Percentiles rank a stretch among this genome's conserved stretches.
phyloP scores from a whole-genome alignment of 2,329 filamentous ascomycete genomes.

The Mollisia scopiformis region DNA sequence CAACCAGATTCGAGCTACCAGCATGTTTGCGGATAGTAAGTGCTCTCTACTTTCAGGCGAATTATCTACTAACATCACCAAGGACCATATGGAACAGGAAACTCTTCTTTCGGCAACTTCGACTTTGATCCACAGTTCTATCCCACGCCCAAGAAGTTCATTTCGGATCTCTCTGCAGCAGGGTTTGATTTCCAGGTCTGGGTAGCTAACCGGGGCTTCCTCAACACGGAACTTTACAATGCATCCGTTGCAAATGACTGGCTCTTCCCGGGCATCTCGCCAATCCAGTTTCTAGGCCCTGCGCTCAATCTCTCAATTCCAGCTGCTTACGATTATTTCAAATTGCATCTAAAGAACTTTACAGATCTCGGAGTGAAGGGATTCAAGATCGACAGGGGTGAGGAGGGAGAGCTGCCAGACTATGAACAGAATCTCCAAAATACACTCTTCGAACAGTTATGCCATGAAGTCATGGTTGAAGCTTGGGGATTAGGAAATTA shows the following conservation, averaged over 20 bases:
- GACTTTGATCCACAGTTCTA: constrained; percentile 41
- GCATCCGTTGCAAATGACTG: constrained; percentile 33
- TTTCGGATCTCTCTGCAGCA: constrained; percentile 35
- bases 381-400: constrained; percentile 43
- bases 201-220: constrained; percentile 41
- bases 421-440: constrained; percentile 41
- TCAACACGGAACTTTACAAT: constrained; percentile 39
- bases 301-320: constrained; percentile 42
- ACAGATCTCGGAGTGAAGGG: constrained; percentile 39
- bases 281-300: constrained; percentile 35
- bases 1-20: constrained; percentile 37
- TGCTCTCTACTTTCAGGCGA: background rate
- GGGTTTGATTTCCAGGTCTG: constrained; percentile 42
- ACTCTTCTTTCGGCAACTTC: constrained; percentile 39
- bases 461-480: constrained; percentile 37
- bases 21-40: constrained; percentile 39
- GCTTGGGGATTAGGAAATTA: constrained; percentile 36
- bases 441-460: constrained; percentile 37
- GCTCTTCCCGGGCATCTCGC: constrained; percentile 36
- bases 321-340: constrained; percentile 39
- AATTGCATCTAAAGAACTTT: constrained; percentile 35
- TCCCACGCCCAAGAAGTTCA: constrained; percentile 35
- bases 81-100: constrained; percentile 38
- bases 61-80: background rate
- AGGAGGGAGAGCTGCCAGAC: constrained; percentile 43